phyloP scores from a whole-genome alignment of 371 early-diverging fungal species.

The Haplosporangium sp. region DNA sequence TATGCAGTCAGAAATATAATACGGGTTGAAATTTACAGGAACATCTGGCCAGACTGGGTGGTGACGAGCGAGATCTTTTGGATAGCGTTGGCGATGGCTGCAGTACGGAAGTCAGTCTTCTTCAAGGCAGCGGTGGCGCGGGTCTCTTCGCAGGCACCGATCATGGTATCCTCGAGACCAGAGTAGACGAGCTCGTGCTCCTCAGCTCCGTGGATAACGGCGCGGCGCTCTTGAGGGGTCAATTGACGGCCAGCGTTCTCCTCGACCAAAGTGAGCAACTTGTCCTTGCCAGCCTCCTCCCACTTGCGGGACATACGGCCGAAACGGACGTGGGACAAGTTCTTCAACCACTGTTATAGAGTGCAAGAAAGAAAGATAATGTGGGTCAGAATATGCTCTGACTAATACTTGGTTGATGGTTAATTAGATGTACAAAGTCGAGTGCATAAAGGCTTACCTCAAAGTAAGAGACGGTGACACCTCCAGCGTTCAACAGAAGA shows the following conservation, averaged over 20 bases:
- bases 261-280: slow-evolving; percentile 83
- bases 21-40: slow-evolving; percentile 59
- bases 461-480: slow-evolving; percentile 90
- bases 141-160: slow-evolving; percentile 80
- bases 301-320: slow-evolving; percentile 93
- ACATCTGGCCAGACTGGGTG: slow-evolving; percentile 83
- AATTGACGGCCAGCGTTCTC: slow-evolving; percentile 80
- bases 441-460: no score
- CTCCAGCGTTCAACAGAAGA: slow-evolving; percentile 87
- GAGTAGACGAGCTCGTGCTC: slow-evolving; percentile 93
- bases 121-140: slow-evolving; percentile 68
- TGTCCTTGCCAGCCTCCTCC: slow-evolving; percentile 86
- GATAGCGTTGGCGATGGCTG: slow-evolving; percentile 88
- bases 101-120: slow-evolving; percentile 86
- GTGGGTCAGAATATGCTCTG: no score
- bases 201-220: slow-evolving; percentile 89
- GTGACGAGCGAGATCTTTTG: slow-evolving; percentile 88
- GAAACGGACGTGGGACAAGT: slow-evolving; percentile 86
- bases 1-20: slow-evolving; percentile 1
- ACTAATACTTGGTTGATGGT: no score
- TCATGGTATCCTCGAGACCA: slow-evolving; percentile 93
- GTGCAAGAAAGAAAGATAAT: no score
- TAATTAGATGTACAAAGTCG: no score
- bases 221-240: slow-evolving; percentile 80
- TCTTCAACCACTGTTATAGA: slow-evolving; percentile 53